These are phyloP conservation scores for Amoebophrya sp. DNA, from an alignment of 169 alveolate genomes.

Conservation along the genomic window DNA sequence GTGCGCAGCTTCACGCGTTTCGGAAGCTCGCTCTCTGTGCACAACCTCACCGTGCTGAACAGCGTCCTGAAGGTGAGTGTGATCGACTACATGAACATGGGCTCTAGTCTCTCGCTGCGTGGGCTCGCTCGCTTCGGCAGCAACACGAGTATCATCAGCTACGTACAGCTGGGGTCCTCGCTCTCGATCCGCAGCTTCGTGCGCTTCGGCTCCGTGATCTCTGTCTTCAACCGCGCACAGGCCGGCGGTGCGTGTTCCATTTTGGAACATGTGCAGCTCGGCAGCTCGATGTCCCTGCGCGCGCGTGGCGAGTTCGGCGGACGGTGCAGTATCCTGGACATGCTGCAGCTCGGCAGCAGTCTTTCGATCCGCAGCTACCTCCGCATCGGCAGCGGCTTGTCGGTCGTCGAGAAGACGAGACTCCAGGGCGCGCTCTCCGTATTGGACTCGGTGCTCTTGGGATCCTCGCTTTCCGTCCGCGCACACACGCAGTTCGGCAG, in stretches of 20 bases:
- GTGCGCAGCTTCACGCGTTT: not conserved
- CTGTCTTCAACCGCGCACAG: not conserved
- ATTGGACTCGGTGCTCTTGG: not conserved
- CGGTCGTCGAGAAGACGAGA: no score
- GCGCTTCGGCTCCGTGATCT: not conserved
- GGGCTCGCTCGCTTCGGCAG: not conserved
- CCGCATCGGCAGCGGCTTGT: not conserved
- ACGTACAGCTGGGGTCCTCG: not conserved
- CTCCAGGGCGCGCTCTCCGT: not conserved
- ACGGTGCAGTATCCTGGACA: not conserved
- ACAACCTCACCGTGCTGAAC: not conserved
- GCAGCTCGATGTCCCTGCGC: not conserved
- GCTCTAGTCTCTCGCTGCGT: not conserved
- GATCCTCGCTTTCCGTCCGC: conserved; percentile 5
- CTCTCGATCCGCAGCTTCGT: not conserved
- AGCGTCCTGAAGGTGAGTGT: not conserved
- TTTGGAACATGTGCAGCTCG: not conserved
- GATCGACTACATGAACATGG: not conserved
- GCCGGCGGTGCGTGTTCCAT: not conserved
- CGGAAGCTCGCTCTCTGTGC: not conserved
- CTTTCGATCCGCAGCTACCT: not conserved
- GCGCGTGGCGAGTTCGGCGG: not conserved
- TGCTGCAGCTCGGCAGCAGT: not conserved
- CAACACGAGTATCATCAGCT: not conserved
- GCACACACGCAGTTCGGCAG: not conserved